Evolutionary conservation across 1,284 basidiomycete genomes (phyloP).

Genomic region (Phaffia rhodozyma): DNA sequence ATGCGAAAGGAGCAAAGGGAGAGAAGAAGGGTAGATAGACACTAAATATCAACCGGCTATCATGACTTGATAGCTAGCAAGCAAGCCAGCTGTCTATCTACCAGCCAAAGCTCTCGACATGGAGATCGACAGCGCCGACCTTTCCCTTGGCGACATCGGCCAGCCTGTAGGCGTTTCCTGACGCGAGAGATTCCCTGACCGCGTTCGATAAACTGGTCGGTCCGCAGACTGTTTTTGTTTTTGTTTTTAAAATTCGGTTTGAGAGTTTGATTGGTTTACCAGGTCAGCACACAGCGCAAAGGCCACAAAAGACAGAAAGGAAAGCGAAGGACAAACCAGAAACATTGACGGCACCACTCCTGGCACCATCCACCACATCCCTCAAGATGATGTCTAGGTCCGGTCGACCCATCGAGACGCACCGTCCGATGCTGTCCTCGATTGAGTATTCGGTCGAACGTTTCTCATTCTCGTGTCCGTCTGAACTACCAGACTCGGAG

Average conservation of each 20-base stretch:
- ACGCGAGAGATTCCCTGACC: neutral
- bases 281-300: neutral
- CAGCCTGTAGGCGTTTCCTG: neutral
- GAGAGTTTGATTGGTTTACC: no score
- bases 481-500: neutral
- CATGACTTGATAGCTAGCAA: no score
- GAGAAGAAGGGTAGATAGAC: no score
- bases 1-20: no score
- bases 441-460: no score
- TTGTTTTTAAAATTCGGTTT: no score
- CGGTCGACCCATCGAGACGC: no score
- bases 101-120: conserved; percentile 14
- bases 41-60: no score
- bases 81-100: neutral
- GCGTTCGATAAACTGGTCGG: neutral
- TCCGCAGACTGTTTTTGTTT: conserved; percentile 8
- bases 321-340: neutral
- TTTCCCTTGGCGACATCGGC: neutral
- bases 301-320: neutral
- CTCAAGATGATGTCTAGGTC: no score
- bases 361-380: no score
- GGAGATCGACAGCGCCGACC: neutral
- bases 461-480: neutral
- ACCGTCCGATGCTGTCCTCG: no score
- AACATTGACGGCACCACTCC: neutral